Conservation (phyloP, 345 rosid species). For the Trapa incisa region DNA sequence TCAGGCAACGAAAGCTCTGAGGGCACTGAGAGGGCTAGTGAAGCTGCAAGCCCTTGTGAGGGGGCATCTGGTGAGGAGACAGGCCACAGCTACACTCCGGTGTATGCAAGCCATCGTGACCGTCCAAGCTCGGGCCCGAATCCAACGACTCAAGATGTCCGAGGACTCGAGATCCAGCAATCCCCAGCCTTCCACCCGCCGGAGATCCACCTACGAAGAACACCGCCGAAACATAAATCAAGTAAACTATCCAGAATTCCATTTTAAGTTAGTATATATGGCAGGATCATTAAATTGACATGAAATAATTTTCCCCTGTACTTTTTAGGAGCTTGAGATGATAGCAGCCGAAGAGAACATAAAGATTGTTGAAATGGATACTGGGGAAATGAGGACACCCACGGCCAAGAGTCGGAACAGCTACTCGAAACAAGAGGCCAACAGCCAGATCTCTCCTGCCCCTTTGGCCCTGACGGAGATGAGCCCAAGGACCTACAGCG, state of each 20-base stretch:
- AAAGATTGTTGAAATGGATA: slow-evolving; percentile 81
- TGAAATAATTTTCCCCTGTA: background rate
- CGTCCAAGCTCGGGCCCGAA: slow-evolving; percentile 66
- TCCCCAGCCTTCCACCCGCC: slow-evolving; percentile 41
- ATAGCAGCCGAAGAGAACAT: slow-evolving; percentile 48
- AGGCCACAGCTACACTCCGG: slow-evolving; percentile 69
- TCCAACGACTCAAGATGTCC: slow-evolving; percentile 44
- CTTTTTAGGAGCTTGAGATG: slow-evolving; percentile 36
- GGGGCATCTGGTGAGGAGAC: slow-evolving; percentile 84
- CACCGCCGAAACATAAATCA: slow-evolving; percentile 13
- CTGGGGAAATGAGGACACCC: slow-evolving; percentile 24
- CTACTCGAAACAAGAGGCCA: slow-evolving; percentile 27
- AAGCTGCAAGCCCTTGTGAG: slow-evolving; percentile 85
- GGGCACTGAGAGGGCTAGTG: slow-evolving; percentile 78
- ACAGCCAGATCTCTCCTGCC: slow-evolving; percentile 34
- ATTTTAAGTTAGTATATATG: background rate
- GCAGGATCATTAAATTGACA: background rate
- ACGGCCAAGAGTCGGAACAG: slow-evolving; percentile 31
- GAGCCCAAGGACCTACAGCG: slow-evolving; percentile 63
- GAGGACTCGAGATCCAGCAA: slow-evolving; percentile 30
- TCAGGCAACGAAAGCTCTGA: slow-evolving; percentile 84
- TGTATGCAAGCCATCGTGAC: slow-evolving; percentile 83
- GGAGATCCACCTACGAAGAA: slow-evolving; percentile 35
- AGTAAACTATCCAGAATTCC: slow-evolving; percentile 16
- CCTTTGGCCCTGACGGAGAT: slow-evolving; percentile 58